Base-by-base conservation (phyloP, 2,329 filamentous ascomycete species). In the Hypocrella siamensis region DNA sequence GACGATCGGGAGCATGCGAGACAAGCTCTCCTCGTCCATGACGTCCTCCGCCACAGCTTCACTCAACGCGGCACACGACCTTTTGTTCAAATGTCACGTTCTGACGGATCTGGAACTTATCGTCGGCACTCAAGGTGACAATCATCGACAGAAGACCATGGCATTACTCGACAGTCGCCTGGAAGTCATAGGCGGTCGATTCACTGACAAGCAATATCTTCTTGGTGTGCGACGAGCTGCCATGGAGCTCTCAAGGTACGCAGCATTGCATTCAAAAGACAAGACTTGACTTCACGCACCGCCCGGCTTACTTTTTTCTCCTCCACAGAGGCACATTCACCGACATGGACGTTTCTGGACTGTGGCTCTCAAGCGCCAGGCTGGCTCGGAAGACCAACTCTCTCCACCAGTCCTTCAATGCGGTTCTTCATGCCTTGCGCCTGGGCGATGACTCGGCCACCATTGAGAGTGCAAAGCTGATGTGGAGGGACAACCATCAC, bases 401-500 rank as follows among this genome's bases (percentile, higher is more conserved):
- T 12, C 77, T 77, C 33, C 78, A 84, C 33, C 85, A 88, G 43
- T 92, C 90, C 1, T 93, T 94, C 58, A 90, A 92, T 49, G 85
- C 88, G 11, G 84, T 96, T 17, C 66, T 96, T 3, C 84, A 90
- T 54, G 90, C 92, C 9, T 79, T 81, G 16, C 72, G 79, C 38
- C 68, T 93, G 9, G 82, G 83, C 15, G 84, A 93, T 42, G 76
- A 80, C 36, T 83, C 82, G 3, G 84, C 88, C 9, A 88, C 83
- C 8, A 90, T 98, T 38, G 92, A 98, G 51, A 88, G 98, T 51
- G 85, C 90, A 2, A 77, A 86, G 37, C 65, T 98, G 19, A 60
- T 96, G 6, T 98, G 90, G 85, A 84, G 81, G 43, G 85, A 94
- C 50, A 83, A 84, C 1, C 80, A 94, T 46, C 84, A 88, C 49